phyloP scores from a whole-genome alignment of 164 flowering plant species.

The Dillenia suffruticosa region DNA sequence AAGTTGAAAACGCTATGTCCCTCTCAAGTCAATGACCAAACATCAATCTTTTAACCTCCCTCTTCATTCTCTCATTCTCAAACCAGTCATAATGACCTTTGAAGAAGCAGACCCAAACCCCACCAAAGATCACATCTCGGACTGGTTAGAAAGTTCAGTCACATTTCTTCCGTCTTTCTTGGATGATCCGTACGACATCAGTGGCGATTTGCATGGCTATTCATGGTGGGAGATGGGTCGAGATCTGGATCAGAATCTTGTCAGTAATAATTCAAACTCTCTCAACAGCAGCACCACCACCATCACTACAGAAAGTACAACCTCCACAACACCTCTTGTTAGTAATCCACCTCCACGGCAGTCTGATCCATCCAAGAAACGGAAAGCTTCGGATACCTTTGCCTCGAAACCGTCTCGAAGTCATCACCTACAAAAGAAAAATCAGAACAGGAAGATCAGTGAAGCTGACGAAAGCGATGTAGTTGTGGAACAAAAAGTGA shows the following conservation, averaged over 20 bases:
- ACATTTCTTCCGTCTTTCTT: conserved; percentile 40
- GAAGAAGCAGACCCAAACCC: conserved; percentile 38
- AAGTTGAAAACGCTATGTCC: neutral
- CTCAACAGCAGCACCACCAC: conserved; percentile 12
- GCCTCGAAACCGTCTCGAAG: conserved; percentile 11
- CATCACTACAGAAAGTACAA: conserved; percentile 10
- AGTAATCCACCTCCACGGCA: conserved; percentile 9
- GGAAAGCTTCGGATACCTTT: conserved; percentile 27
- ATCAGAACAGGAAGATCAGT: conserved; percentile 11
- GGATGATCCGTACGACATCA: conserved; percentile 36
- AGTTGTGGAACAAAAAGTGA: conserved; percentile 17
- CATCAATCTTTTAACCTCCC: neutral
- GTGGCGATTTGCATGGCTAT: conserved; percentile 23
- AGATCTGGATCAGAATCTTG: conserved; percentile 24
- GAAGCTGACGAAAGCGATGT: conserved; percentile 12
- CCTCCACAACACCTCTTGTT: conserved; percentile 5
- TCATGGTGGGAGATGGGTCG: conserved; percentile 42
- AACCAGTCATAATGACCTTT: conserved; percentile 23
- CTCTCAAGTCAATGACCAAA: conserved; percentile 20
- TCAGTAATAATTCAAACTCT: conserved; percentile 8
- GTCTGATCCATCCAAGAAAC: conserved; percentile 38
- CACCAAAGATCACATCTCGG: conserved; percentile 34
- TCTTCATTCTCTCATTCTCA: conserved; percentile 3
- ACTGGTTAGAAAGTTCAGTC: conserved; percentile 45
- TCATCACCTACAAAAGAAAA: conserved; percentile 10